Evolutionary conservation across 2,329 filamentous ascomycete genomes (phyloP), one percentile per base, ranked within the genome.

Genomic region (Penicillium brevicompactum): DNA sequence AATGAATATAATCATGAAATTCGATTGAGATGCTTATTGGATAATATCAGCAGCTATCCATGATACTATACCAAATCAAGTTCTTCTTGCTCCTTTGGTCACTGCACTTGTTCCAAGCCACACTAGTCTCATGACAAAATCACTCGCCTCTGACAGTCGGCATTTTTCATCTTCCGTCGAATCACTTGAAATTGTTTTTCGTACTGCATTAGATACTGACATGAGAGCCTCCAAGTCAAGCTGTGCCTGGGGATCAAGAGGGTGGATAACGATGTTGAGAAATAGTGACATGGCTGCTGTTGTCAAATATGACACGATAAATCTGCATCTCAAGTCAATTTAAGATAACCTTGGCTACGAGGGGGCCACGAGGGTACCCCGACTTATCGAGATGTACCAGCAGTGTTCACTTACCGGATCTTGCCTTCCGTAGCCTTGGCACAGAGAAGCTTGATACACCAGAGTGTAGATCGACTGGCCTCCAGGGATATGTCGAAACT

Each of bases 261-360:
- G 61, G 46, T 63, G 61, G n/a, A 63, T 63, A 2, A 61, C 43
- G n/a, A 61, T 60, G n/a, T 63, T 47, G 7, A 63, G 57, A 34
- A 63, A 63, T 11, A 63, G 53, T 3, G 61, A 44, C 14, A 58
- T n/a, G 27, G 53, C 46, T 16, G 61, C 61, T 5, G 59, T 55
- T 8, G 40, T 44, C 1, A 46, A 50, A 37, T 63, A 63, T 2
- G 37, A 50, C 14, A 55, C 56, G 1, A 63, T 34, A 13, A 59
- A 56, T 30, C 56, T 63, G 18, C 21, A 8, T 8, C 14, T 13
- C 49, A 41, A 4, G 49, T 21, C 5, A 5, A 11, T 18, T 24
- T 6, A 38, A 8, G 14, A 27, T 27, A 27, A 8, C 24, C 8
- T 5, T 27, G 24, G 24, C 8, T 8, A 8, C 5, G 24, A 27